Evolutionary conservation across 2,329 filamentous ascomycete species (phyloP).

Genomic region (Zymoseptoria passerinii): DNA sequence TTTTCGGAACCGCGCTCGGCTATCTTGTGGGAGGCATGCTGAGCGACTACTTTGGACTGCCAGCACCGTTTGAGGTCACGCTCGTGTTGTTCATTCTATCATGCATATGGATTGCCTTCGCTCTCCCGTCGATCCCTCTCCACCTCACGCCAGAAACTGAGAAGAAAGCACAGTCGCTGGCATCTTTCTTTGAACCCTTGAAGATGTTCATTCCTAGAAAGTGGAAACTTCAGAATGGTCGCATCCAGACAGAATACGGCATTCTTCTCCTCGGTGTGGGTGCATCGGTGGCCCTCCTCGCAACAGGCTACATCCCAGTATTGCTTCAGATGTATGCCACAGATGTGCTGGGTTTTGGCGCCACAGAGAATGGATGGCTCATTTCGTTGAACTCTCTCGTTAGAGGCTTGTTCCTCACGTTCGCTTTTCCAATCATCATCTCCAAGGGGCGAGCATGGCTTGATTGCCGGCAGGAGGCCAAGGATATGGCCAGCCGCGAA

Average conservation of each 20-base stretch:
- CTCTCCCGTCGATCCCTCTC: slow-evolving; percentile 44
- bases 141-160: slow-evolving; percentile 22
- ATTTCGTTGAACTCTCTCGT: slow-evolving; percentile 40
- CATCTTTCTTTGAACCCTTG: slow-evolving; percentile 55
- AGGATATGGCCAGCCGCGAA: slow-evolving; percentile 5
- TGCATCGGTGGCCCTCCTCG: slow-evolving; percentile 60
- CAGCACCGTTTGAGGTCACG: slow-evolving; percentile 57
- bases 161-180: slow-evolving; percentile 33
- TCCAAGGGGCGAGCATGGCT: slow-evolving; percentile 38
- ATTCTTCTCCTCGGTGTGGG: slow-evolving; percentile 56
- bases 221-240: slow-evolving; percentile 45
- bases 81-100: slow-evolving; percentile 47
- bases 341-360: slow-evolving; percentile 38
- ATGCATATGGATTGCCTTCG: slow-evolving; percentile 34
- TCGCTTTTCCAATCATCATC: slow-evolving; percentile 40
- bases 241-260: slow-evolving; percentile 49
- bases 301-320: slow-evolving; percentile 58
- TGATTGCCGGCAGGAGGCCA: slow-evolving; percentile 31
- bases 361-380: slow-evolving; percentile 38
- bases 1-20: slow-evolving; percentile 58
- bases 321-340: slow-evolving; percentile 46
- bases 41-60: slow-evolving; percentile 55
- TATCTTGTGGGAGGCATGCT: slow-evolving; percentile 58
- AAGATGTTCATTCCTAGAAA: slow-evolving; percentile 53
- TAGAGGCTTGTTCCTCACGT: slow-evolving; percentile 37